Conservation (phyloP, 306 rosid genomes). For the Vigna radiata region DNA sequence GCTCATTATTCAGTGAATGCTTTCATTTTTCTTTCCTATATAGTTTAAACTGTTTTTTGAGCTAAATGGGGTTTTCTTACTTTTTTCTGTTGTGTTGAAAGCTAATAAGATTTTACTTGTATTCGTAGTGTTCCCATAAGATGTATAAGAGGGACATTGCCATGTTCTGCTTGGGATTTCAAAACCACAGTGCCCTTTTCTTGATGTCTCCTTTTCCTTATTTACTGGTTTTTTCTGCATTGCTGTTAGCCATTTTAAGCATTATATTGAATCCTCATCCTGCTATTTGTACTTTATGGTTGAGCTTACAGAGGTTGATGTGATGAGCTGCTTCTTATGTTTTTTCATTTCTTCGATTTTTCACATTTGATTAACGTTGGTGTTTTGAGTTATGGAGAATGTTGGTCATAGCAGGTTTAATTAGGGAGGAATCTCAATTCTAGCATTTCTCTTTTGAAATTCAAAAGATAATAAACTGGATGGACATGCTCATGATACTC, state of each 20-base stretch:
- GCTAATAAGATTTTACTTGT: background rate
- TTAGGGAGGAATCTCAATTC: background rate
- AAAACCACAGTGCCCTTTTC: conserved; percentile 17
- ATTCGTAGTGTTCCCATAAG: background rate
- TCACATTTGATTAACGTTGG: background rate
- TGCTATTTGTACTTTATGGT: conserved; percentile 4
- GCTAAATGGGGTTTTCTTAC: conserved; percentile 25
- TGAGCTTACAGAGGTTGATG: background rate
- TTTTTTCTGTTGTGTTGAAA: conserved; percentile 3
- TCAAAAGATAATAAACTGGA: background rate
- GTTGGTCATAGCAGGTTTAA: background rate
- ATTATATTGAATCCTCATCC: conserved; percentile 1
- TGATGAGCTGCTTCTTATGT: conserved; percentile 3
- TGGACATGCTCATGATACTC: background rate
- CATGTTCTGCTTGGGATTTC: conserved; percentile 27
- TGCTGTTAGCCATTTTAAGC: background rate
- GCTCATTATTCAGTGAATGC: conserved; percentile 20
- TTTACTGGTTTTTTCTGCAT: conserved; percentile 8
- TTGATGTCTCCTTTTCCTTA: background rate
- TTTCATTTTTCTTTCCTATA: conserved; percentile 18
- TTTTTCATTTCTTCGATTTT: background rate
- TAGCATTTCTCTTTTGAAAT: conserved; percentile 15
- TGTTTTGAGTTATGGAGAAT: background rate
- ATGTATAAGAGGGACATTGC: conserved; percentile 20
- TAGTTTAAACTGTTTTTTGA: conserved; percentile 21